phyloP scores from a whole-genome alignment of 805 yeast species.

The Saccharomycopsis sp. region DNA sequence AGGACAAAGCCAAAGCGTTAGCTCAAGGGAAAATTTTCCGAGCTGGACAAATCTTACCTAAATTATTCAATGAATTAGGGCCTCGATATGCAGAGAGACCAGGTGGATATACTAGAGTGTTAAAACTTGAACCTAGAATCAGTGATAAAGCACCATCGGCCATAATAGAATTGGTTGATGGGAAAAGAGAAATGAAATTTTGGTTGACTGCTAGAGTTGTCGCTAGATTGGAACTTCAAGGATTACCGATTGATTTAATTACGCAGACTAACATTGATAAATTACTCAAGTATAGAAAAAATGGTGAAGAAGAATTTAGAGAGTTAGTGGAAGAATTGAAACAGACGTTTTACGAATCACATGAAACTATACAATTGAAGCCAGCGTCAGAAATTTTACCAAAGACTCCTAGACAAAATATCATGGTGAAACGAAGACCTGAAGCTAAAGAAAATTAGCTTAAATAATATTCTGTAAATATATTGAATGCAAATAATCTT shows the following conservation, averaged over 20 bases:
- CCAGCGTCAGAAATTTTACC: too few species aligned
- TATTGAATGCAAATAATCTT: neutral
- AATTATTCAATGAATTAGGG: constrained; percentile 57
- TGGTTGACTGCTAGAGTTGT: constrained; percentile 77
- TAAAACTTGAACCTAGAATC: constrained; percentile 75
- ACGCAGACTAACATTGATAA: constrained; percentile 53
- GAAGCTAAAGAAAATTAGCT: neutral
- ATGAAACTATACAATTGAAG: too few species aligned
- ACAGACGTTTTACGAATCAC: constrained; percentile 33
- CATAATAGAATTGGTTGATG: constrained; percentile 79
- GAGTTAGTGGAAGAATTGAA: constrained; percentile 57
- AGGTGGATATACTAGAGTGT: constrained; percentile 82
- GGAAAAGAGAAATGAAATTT: constrained; percentile 57
- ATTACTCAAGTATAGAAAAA: constrained; percentile 37
- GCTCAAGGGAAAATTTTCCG: constrained; percentile 40
- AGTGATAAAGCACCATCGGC: constrained; percentile 91
- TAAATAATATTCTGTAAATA: neutral
- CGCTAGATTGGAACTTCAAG: constrained; percentile 70
- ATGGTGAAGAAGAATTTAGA: constrained; percentile 49
- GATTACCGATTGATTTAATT: constrained; percentile 41
- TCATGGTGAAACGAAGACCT: neutral
- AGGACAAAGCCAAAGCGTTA: constrained; percentile 27
- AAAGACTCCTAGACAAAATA: neutral
- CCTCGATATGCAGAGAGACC: constrained; percentile 54
- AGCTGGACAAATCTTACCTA: constrained; percentile 48